Conservation (phyloP, 371 early-diverging fungal species). For the Rhizopus delemar region DNA sequence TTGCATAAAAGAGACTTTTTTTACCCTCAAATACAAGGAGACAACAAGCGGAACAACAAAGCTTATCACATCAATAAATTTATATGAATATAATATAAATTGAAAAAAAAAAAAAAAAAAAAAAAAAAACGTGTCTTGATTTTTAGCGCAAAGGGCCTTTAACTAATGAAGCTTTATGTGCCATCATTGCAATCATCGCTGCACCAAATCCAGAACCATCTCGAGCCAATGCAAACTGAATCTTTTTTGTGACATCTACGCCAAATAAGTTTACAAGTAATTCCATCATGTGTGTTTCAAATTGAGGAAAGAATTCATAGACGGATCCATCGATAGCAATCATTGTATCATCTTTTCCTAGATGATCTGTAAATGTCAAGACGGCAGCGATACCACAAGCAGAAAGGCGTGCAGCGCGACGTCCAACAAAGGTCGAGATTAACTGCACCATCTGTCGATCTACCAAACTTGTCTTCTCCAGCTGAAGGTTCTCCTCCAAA, state of each 20-base stretch:
- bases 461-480: constrained; percentile 65
- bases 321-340: constrained; percentile 84
- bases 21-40: too few relatives aligned
- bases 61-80: too few relatives aligned
- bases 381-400: constrained; percentile 72
- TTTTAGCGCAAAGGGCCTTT: constrained; percentile 60
- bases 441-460: constrained; percentile 81
- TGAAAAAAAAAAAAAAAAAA: constrained; percentile 41
- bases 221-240: constrained; percentile 31
- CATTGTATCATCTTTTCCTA: constrained; percentile 21
- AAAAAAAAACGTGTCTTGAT: constrained; percentile 59
- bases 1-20: too few relatives aligned
- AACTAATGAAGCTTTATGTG: constrained; percentile 56
- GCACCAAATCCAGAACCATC: constrained; percentile 52
- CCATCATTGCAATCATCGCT: constrained; percentile 53
- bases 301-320: constrained; percentile 88
- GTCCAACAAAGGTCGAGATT: constrained; percentile 80
- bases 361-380: constrained; percentile 56
- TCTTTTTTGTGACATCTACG: constrained; percentile 29
- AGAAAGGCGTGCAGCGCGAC: constrained; percentile 82
- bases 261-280: constrained; percentile 74
- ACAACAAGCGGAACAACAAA: too few relatives aligned
- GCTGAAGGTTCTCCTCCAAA: constrained; percentile 71
- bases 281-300: constrained; percentile 66
- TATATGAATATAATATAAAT: background rate